Evolutionary conservation across 139 green algal species (phyloP).

Genomic region (Chlorella ohadii): DNA sequence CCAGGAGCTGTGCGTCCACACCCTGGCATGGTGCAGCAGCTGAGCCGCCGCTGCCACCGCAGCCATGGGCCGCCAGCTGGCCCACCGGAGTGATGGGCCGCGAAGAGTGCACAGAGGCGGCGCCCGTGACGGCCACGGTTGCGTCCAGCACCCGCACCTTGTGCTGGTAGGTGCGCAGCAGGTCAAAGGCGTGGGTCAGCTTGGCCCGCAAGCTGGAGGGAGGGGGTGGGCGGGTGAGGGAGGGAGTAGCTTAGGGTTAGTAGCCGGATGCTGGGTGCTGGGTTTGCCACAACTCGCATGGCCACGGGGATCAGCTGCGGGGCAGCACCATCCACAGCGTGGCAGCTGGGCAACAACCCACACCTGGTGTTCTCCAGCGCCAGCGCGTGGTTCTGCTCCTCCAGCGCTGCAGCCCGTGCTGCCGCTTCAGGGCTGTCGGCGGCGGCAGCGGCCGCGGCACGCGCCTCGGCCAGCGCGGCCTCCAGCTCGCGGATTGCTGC

Average conservation of each 20-base stretch:
- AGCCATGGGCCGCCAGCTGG: too few relatives aligned
- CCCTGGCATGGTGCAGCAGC: background rate
- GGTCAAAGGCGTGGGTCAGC: constrained; percentile 44
- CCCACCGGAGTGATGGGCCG: constrained; percentile 1
- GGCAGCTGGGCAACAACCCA: background rate
- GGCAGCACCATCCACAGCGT: background rate
- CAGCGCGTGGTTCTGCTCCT: constrained; percentile 22
- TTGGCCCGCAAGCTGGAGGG: constrained; percentile 42
- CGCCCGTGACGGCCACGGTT: background rate
- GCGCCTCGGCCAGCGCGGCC: background rate
- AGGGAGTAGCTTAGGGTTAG: background rate
- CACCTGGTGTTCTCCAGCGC: constrained; percentile 43
- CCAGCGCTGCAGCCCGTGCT: background rate
- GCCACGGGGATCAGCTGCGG: too few relatives aligned
- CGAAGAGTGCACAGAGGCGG: background rate
- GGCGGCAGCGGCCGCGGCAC: background rate
- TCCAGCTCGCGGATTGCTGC: constrained; percentile 8
- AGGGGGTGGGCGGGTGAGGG: background rate
- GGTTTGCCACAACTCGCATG: too few relatives aligned
- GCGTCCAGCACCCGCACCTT: constrained; percentile 32
- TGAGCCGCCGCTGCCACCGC: background rate
- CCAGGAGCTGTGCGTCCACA: background rate
- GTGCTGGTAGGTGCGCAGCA: constrained; percentile 51
- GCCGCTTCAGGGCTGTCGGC: background rate
- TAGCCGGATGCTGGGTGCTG: background rate